phyloP scores from a whole-genome alignment of 768 basidiomycete genomes.

The Sistotremastrum suecicum region DNA sequence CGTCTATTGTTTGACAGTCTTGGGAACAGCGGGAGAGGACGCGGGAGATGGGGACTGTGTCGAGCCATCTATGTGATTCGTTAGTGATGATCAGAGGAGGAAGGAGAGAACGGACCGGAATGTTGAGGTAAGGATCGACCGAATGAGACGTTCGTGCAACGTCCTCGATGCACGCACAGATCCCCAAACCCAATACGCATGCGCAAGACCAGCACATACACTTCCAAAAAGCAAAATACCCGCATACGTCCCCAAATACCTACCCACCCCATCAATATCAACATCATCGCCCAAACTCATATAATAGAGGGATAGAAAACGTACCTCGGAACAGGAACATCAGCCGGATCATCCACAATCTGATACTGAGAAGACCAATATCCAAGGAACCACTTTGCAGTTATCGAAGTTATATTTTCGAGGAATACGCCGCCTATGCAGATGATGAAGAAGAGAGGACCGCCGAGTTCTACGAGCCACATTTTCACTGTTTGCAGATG shows the following conservation, averaged over 20 bases:
- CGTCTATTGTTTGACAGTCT: conserved; percentile 8
- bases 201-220: conserved; percentile 1
- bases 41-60: conserved; percentile 11
- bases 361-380: too few relatives aligned
- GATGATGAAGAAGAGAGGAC: not conserved
- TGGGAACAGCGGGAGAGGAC: conserved; percentile 13
- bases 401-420: not conserved
- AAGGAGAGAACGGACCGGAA: conserved; percentile 8
- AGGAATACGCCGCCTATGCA: not conserved
- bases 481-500: too few relatives aligned
- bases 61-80: too few relatives aligned
- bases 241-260: too few relatives aligned
- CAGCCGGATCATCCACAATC: not conserved
- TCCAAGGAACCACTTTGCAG: not conserved
- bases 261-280: too few relatives aligned
- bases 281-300: too few relatives aligned
- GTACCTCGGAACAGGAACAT: not conserved
- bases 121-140: conserved; percentile 1
- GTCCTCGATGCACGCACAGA: conserved; percentile 3
- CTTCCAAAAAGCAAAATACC: too few relatives aligned
- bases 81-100: not conserved
- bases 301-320: too few relatives aligned
- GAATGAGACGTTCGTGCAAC: conserved; percentile 3
- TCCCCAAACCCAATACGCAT: conserved; percentile 3
- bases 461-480: not conserved